phyloP scores from a whole-genome alignment of 176 grass and related monocot species.

The Carex pumila region DNA sequence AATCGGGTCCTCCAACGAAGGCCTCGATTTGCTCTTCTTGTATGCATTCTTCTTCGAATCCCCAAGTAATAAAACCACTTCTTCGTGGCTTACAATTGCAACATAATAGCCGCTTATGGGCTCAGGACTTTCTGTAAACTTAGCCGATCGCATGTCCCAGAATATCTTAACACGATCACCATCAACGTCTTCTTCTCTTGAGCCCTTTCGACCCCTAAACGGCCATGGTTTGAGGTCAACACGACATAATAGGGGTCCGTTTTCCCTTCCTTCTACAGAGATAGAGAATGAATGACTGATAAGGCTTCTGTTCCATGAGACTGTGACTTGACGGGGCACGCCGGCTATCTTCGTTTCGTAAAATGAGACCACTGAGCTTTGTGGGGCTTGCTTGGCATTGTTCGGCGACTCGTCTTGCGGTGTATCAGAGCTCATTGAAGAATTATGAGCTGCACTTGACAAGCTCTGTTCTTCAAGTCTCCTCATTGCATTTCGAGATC shows the following conservation, averaged over 20 bases:
- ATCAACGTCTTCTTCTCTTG: constrained; percentile 51
- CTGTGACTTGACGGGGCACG: constrained; percentile 36
- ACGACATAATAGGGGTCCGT: constrained; percentile 40
- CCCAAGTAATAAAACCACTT: constrained; percentile 62
- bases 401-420: constrained; percentile 32
- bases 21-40: constrained; percentile 68
- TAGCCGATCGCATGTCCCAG: constrained; percentile 83
- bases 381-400: constrained; percentile 33
- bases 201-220: constrained; percentile 90
- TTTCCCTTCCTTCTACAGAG: constrained; percentile 38
- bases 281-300: constrained; percentile 93
- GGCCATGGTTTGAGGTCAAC: constrained; percentile 97
- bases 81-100: constrained; percentile 52
- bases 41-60: constrained; percentile 82
- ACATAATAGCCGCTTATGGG: constrained; percentile 55
- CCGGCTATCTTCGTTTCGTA: constrained; percentile 57
- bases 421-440: not conserved
- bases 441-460: not conserved
- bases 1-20: constrained; percentile 60
- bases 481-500: constrained; percentile 8
- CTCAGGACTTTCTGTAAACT: constrained; percentile 64
- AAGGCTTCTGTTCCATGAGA: constrained; percentile 71
- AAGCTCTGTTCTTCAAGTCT: constrained; percentile 1
- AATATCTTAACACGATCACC: constrained; percentile 54
- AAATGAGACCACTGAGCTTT: constrained; percentile 57